A percentile compares a stretch with the other conserved stretches of the same genome.
Evolutionary conservation across 371 early-diverging fungal genomes (phyloP).

Genomic region (Mucor irregularis): DNA sequence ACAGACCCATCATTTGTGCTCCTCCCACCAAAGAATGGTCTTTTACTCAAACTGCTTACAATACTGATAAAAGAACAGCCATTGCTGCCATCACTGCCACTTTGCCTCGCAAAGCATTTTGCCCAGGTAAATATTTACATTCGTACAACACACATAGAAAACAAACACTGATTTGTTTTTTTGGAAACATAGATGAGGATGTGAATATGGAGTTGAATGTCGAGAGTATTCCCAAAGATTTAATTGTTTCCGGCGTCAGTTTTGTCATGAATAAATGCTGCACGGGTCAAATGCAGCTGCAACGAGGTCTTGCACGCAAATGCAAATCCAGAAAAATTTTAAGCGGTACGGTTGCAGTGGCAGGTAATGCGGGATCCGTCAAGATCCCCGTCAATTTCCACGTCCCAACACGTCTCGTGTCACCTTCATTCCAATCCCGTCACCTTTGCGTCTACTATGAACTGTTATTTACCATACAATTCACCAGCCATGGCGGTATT

Average conservation of each 20-base stretch:
- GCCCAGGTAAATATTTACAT: slow-evolving; percentile 52
- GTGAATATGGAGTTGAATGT: slow-evolving; percentile 19
- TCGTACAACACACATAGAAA: not conserved
- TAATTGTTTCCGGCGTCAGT: slow-evolving; percentile 12
- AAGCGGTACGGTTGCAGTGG: slow-evolving; percentile 5
- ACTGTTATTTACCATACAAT: slow-evolving; percentile 22
- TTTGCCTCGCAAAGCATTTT: slow-evolving; percentile 33
- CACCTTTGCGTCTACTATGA: slow-evolving; percentile 34
- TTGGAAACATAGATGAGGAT: slow-evolving; percentile 22
- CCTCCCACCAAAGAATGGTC: slow-evolving; percentile 29
- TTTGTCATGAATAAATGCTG: slow-evolving; percentile 27
- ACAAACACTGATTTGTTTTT: no score
- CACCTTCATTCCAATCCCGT: slow-evolving; percentile 35
- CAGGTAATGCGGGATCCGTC: slow-evolving; percentile 15
- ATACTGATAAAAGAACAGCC: slow-evolving; percentile 24
- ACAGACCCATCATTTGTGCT: slow-evolving; percentile 29
- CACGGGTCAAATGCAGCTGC: slow-evolving; percentile 30
- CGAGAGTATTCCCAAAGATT: slow-evolving; percentile 21
- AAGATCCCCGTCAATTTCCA: slow-evolving; percentile 28
- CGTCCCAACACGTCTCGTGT: slow-evolving; percentile 36
- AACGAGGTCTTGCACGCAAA: slow-evolving; percentile 30
- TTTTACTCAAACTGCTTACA: slow-evolving; percentile 20
- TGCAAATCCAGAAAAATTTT: slow-evolving; percentile 13
- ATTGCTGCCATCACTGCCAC: slow-evolving; percentile 28
- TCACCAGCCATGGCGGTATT: slow-evolving; percentile 14